A percentile compares a stretch with the other conserved stretches of the same genome.
Evolutionary conservation across 371 early-diverging fungal genomes (phyloP).

Genomic region (Blakeslea trispora): DNA sequence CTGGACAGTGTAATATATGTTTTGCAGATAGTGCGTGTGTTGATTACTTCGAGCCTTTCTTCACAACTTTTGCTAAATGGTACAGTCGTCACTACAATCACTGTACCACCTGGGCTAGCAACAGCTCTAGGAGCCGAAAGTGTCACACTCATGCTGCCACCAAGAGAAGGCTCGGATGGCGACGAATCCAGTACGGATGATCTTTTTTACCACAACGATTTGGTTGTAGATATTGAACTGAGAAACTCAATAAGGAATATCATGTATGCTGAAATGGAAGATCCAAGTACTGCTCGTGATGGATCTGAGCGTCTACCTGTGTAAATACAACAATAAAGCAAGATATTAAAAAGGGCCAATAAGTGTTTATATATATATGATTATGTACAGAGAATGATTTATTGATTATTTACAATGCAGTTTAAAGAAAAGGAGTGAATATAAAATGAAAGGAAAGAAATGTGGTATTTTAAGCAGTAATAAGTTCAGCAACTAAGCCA

Average conservation of each 20-base stretch:
- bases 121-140: constrained; percentile 36
- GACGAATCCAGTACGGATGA: constrained; percentile 23
- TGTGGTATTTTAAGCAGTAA: constrained; percentile 5
- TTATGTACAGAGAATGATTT: background rate
- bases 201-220: constrained; percentile 36
- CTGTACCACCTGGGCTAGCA: constrained; percentile 29
- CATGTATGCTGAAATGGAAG: constrained; percentile 36
- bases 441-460: too few species aligned
- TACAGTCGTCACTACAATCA: constrained; percentile 26
- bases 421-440: too few species aligned
- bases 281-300: constrained; percentile 28
- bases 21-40: constrained; percentile 39
- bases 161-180: constrained; percentile 15
- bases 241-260: constrained; percentile 30
- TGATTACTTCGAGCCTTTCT: constrained; percentile 43
- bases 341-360: too few species aligned
- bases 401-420: background rate
- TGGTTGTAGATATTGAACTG: constrained; percentile 43
- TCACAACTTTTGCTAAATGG: constrained; percentile 33
- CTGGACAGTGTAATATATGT: constrained; percentile 38
- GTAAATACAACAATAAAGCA: constrained; percentile 15
- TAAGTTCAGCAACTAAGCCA: constrained; percentile 41
- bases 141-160: constrained; percentile 35
- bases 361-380: constrained; percentile 2
- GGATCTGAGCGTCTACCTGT: constrained; percentile 41